Base-by-base conservation (phyloP, 768 basidiomycete species). In the Suillus luteus region DNA sequence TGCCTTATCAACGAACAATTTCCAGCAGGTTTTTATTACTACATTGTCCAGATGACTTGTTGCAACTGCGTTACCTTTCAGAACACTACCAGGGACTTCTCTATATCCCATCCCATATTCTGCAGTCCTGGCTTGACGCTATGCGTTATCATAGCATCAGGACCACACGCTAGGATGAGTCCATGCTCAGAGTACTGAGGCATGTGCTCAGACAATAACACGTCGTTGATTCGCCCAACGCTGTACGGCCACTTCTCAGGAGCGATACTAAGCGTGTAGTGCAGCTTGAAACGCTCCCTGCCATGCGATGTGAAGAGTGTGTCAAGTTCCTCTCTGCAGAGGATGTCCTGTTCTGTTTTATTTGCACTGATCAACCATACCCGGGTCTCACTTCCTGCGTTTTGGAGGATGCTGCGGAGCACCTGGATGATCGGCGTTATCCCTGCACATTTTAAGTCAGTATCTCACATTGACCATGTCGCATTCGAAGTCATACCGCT, bases 391-490 rank as follows among this genome's bases (percentile, higher is more conserved):
- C 66, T 68, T 62, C 82, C 79, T 1, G 58, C 22, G 62, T 86
- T 83, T 24, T 68, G 70, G 51, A 85, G 71, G 52, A 87, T 74
- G 55, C 77, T 77, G 1, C 83, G 80, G 1, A 86, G 72, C 24
- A 86, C 81, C 69, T 87, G 85, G 0, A 86, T 71, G 52, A 88
- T 84, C 0, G 86, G 86, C 0, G 86, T 86, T 59, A 87, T 82
- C 27, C 81, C 81, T 79, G 52, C 14, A 41, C 6, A 17, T 27
- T n/a, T 60, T 33, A 7, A 55, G 35, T 52, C 40, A 49, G 40
- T 2, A 55, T 12, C 33, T 22, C 17, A 57, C 51, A 41, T 19
- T 51, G 6, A 57, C 44, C 10, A 63, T 44, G 59, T 40, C 7
- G 3, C 62, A 27, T 33, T 7, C 14, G 51, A 27, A 27, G 24